Conservation (phyloP, 2,329 filamentous ascomycete genomes). For the Ceratocystis huliohia region DNA sequence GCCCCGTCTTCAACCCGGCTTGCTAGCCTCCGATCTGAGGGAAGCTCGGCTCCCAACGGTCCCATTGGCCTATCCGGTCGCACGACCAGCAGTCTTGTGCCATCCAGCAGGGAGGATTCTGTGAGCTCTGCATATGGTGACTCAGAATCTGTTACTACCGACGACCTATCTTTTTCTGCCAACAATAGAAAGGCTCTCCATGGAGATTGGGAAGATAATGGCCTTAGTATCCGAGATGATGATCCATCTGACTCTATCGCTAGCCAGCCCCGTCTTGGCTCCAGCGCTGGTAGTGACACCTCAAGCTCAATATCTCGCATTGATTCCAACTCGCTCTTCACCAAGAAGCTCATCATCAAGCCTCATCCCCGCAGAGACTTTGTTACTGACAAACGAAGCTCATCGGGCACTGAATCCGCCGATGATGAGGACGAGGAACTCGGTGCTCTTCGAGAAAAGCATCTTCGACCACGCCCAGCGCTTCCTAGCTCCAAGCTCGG, state of each 20-base stretch:
- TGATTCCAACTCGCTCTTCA: slow-evolving; percentile 11
- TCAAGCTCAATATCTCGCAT: slow-evolving; percentile 11
- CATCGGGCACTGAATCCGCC: slow-evolving; percentile 55
- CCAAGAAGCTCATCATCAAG: slow-evolving; percentile 13
- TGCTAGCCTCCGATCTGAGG: slow-evolving; percentile 51
- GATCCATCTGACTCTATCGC: slow-evolving; percentile 29
- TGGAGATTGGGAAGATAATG: slow-evolving; percentile 67
- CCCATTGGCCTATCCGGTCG: slow-evolving; percentile 45
- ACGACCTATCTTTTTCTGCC: slow-evolving; percentile 59
- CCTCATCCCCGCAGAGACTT: slow-evolving; percentile 21
- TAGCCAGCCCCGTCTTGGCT: slow-evolving; percentile 25
- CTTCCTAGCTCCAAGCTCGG: slow-evolving; percentile 77
- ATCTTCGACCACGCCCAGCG: slow-evolving; percentile 43
- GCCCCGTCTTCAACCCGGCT: slow-evolving; percentile 54
- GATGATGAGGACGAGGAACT: slow-evolving; percentile 93
- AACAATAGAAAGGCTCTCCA: slow-evolving; percentile 50
- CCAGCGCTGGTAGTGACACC: slow-evolving; percentile 12
- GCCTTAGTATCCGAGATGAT: slow-evolving; percentile 46
- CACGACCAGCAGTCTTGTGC: slow-evolving; percentile 62
- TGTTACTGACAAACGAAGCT: slow-evolving; percentile 48
- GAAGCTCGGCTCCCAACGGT: slow-evolving; percentile 73
- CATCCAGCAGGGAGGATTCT: slow-evolving; percentile 76
- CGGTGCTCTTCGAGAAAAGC: slow-evolving; percentile 38
- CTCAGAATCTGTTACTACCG: slow-evolving; percentile 61
- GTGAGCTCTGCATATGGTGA: slow-evolving; percentile 85